Percentiles rank a stretch among this genome's conserved stretches.
Conservation (phyloP, 2,329 filamentous ascomycete genomes). For the Trichoderma brevicompactum region DNA sequence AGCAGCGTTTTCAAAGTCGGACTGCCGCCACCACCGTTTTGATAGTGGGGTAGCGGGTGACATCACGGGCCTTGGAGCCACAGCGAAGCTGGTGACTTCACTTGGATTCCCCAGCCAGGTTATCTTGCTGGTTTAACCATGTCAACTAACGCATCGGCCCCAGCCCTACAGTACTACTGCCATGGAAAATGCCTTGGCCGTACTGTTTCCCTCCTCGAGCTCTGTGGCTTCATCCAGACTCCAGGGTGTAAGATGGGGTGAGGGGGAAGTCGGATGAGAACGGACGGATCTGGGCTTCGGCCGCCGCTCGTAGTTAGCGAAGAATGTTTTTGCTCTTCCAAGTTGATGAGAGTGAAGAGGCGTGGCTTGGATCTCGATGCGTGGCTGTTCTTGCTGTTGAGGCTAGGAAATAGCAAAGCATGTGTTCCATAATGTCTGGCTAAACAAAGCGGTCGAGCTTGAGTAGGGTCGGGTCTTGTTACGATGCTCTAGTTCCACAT, state of each 20-base stretch:
- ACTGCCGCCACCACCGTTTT: constrained; percentile 22
- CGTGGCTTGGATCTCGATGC: constrained; percentile 7
- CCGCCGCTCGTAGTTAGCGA: not conserved
- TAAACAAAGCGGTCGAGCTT: not conserved
- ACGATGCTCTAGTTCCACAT: not conserved
- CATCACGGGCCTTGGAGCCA: constrained; percentile 17
- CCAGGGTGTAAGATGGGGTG: not conserved
- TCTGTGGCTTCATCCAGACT: constrained; percentile 23
- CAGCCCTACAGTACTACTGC: constrained; percentile 10
- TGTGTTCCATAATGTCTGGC: not conserved
- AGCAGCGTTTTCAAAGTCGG: constrained; percentile 24
- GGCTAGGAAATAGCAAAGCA: not conserved
- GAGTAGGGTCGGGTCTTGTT: not conserved
- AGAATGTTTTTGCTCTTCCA: not conserved
- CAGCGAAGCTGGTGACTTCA: constrained; percentile 5
- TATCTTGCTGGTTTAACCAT: not conserved
- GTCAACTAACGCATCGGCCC: not conserved
- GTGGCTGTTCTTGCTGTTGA: not conserved
- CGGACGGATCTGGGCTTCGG: constrained; percentile 9
- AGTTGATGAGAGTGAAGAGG: not conserved
- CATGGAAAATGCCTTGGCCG: not conserved
- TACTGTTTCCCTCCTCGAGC: constrained; percentile 26
- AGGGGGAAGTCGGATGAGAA: not conserved
- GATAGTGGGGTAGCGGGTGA: constrained; percentile 18
- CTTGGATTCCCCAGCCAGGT: not conserved